Evolutionary conservation across 257 asterid genomes (phyloP).

Genomic region (Penstemon davidsonii): DNA sequence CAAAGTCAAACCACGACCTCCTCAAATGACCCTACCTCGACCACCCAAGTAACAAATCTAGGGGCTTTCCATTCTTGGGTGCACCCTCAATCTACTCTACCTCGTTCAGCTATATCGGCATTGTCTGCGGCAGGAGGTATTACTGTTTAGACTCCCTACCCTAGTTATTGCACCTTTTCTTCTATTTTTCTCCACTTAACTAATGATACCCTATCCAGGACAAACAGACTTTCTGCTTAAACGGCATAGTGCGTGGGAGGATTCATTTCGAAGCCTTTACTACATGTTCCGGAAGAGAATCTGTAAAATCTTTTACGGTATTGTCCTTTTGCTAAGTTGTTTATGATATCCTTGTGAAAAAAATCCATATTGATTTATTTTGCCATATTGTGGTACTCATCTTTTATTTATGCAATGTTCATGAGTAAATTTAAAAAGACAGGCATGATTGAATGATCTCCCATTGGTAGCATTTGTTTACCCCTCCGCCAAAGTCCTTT

Average conservation of each 20-base stretch:
- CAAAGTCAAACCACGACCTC: slow-evolving; percentile 32
- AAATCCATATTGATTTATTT: slow-evolving; percentile 5
- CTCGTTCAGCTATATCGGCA: slow-evolving; percentile 73
- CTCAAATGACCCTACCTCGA: slow-evolving; percentile 42
- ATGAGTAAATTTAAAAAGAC: slow-evolving; percentile 1
- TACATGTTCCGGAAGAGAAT: slow-evolving; percentile 76
- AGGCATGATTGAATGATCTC: too few relatives aligned
- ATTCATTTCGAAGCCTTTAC: slow-evolving; percentile 86
- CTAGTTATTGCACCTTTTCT: slow-evolving; percentile 21
- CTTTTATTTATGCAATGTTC: slow-evolving; percentile 2
- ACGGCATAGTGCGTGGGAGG: slow-evolving; percentile 87
- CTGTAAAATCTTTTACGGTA: slow-evolving; percentile 88
- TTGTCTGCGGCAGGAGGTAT: slow-evolving; percentile 71
- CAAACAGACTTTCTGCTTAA: slow-evolving; percentile 69
- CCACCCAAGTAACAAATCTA: slow-evolving; percentile 27
- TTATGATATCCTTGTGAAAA: slow-evolving; percentile 14
- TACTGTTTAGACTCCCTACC: slow-evolving; percentile 18
- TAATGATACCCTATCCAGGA: slow-evolving; percentile 40
- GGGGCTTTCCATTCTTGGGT: slow-evolving; percentile 69
- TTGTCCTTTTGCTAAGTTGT: slow-evolving; percentile 15
- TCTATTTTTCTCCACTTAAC: slow-evolving; percentile 17
- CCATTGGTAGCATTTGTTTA: background rate
- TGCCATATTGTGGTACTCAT: slow-evolving; percentile 6
- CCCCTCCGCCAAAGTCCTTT: slow-evolving; percentile 3
- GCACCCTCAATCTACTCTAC: slow-evolving; percentile 85